These are phyloP conservation scores for Ascochyta lentis DNA, from an alignment of 2,329 filamentous ascomycete species.

Conservation along the genomic window DNA sequence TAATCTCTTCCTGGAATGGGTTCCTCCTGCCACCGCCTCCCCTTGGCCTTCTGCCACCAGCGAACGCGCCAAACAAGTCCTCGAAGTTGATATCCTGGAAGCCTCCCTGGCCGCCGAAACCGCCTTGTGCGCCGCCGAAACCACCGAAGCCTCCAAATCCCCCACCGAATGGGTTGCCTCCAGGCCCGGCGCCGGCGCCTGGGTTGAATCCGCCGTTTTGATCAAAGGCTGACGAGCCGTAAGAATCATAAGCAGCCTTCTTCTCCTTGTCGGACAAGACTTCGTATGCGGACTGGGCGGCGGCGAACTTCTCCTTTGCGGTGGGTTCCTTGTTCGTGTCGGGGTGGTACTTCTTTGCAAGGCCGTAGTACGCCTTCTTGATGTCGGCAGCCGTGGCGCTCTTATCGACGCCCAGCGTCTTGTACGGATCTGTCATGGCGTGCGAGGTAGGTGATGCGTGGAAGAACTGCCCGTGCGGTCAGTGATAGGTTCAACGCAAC, in stretches of 20 bases:
- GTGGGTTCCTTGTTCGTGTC: conserved; percentile 94
- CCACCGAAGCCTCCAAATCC: conserved; percentile 58
- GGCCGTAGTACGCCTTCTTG: conserved; percentile 97
- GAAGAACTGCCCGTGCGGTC: conserved; percentile 39
- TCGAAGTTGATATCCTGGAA: conserved; percentile 95
- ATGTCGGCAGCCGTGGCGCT: conserved; percentile 84
- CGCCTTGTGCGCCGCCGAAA: conserved; percentile 58
- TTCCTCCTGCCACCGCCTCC: conserved; percentile 60
- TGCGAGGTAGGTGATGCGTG: conserved; percentile 63
- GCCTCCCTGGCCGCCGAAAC: conserved; percentile 71
- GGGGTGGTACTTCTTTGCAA: conserved; percentile 97
- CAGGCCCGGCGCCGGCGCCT: conserved; percentile 62
- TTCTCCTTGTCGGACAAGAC: conserved; percentile 91
- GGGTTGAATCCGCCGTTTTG: conserved; percentile 78
- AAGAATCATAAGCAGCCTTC: conserved; percentile 89
- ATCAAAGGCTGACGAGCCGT: conserved; percentile 79
- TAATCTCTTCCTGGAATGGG: conserved; percentile 78
- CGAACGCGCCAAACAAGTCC: conserved; percentile 90
- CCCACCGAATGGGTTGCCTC: conserved; percentile 68
- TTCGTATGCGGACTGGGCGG: conserved; percentile 94
- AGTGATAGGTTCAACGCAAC: conserved; percentile 11
- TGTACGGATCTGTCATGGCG: conserved; percentile 79
- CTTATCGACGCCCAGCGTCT: conserved; percentile 82
- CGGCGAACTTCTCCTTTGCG: conserved; percentile 94
- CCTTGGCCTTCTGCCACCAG: conserved; percentile 62